These are phyloP conservation scores for Globomyces pollinis-pini DNA, from an alignment of 192 early-diverging fungal genomes.

Conservation along the genomic window DNA sequence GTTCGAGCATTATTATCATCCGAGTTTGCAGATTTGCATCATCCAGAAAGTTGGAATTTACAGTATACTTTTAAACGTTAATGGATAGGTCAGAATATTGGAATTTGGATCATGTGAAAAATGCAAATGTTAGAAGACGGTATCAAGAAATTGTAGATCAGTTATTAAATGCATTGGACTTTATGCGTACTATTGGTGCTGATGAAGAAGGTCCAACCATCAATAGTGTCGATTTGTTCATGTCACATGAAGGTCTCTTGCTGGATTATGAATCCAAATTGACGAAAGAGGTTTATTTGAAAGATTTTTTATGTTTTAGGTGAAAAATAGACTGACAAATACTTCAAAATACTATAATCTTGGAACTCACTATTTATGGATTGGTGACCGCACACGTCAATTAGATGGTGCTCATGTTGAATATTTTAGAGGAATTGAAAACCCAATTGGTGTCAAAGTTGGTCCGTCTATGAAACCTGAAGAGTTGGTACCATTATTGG, in stretches of 20 bases:
- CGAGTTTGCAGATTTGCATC: slow-evolving; percentile 89
- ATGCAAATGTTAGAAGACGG: slow-evolving; percentile 65
- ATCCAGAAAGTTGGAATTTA: slow-evolving; percentile 61
- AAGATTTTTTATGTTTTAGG: background rate
- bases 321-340: no score
- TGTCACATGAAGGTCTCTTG: slow-evolving; percentile 92
- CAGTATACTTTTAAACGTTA: no score
- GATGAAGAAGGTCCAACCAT: slow-evolving; percentile 48
- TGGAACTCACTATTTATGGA: slow-evolving; percentile 96
- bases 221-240: slow-evolving; percentile 80
- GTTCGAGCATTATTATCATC: slow-evolving; percentile 73
- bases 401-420: slow-evolving; percentile 92
- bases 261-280: slow-evolving; percentile 87
- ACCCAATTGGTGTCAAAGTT: slow-evolving; percentile 96
- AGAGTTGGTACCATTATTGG: slow-evolving; percentile 74
- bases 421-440: slow-evolving; percentile 94
- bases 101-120: slow-evolving; percentile 84
- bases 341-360: slow-evolving; percentile 81
- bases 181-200: slow-evolving; percentile 92
- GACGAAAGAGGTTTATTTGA: slow-evolving; percentile 45
- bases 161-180: slow-evolving; percentile 81
- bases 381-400: slow-evolving; percentile 95
- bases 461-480: slow-evolving; percentile 84
- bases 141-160: slow-evolving; percentile 88
- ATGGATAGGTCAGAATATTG: slow-evolving; percentile 52